Base-by-base conservation (phyloP, 2,329 filamentous ascomycete species). In the Sphaerulina musiva region DNA sequence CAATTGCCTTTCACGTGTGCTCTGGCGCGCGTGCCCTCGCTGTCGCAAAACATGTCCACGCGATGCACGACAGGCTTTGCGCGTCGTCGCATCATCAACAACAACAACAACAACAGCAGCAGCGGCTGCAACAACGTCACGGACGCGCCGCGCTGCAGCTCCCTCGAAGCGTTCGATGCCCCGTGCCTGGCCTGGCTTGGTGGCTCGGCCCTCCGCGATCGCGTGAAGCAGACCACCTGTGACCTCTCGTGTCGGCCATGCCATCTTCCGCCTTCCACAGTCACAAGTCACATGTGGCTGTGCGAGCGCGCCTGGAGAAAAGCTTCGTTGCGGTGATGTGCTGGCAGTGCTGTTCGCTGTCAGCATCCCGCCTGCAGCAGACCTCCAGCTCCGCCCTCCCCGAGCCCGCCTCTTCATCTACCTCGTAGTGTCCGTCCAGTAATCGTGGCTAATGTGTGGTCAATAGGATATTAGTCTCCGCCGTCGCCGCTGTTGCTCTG, bases 281-380 rank as follows among this genome's bases (percentile, higher is more conserved):
- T 59, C 57, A 57, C 53, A 55, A 53, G 52, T 59, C 57, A 57
- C 53, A 55, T 59, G 60, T 62, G 60, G 60, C 60, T 51, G 59
- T 56, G 59, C 60, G 42, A 46, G 32, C 34, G 36, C n/a, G 43
- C 36, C 32, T 40, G 20, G 26, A 8, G 36, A 40, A 40, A 55
- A 57, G 50, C 58, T 54, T 56, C 55, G 55, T 57, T 64, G 62
- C 59, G 61, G 57, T 63, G 61, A 56, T 59, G 54, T 62, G 57
- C 59, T 59, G 62, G 58, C 42, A 34, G 48, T 59, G 62, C 65
- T 57, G 62, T 66, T 57, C 59, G 62, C 55, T 64, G 64, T 61
- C 63, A 48, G 56, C 59, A 56, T 59, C 54, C 55, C 50, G 53
- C 56, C 46, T 56, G 62, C 62, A 62, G 57, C 54, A 54, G 51